These are phyloP conservation scores for Hygrophorus russula DNA, from an alignment of 768 basidiomycete genomes.

Conservation along the genomic window DNA sequence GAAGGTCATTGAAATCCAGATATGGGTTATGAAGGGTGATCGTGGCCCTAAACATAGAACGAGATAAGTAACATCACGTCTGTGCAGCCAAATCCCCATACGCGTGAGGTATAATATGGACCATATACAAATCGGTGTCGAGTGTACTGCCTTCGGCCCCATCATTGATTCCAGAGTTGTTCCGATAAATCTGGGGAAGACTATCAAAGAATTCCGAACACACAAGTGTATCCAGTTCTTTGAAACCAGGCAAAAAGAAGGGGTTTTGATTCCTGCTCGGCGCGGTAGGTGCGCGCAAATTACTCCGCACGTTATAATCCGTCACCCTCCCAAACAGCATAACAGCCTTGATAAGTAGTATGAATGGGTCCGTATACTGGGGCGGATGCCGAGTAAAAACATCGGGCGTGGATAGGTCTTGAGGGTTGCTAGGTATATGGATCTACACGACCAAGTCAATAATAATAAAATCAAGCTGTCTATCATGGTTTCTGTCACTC, in stretches of 20 bases:
- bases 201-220: slow-evolving; percentile 56
- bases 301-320: slow-evolving; percentile 72
- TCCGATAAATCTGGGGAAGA: slow-evolving; percentile 58
- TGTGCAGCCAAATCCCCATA: slow-evolving; percentile 26
- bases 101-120: slow-evolving; percentile 81
- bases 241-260: slow-evolving; percentile 54
- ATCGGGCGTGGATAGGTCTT: slow-evolving; percentile 51
- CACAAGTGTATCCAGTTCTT: slow-evolving; percentile 59
- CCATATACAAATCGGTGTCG: slow-evolving; percentile 82
- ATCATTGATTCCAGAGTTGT: slow-evolving; percentile 51
- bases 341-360: slow-evolving; percentile 70
- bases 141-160: slow-evolving; percentile 45
- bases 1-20: slow-evolving; percentile 60
- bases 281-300: slow-evolving; percentile 52
- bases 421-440: slow-evolving; percentile 60
- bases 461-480: slow-evolving; percentile 8
- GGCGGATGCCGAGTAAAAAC: slow-evolving; percentile 63
- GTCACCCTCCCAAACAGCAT: slow-evolving; percentile 83
- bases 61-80: neutral
- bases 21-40: slow-evolving; percentile 84
- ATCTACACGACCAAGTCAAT: slow-evolving; percentile 25
- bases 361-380: slow-evolving; percentile 72
- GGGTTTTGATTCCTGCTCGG: slow-evolving; percentile 68
- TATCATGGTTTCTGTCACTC: slow-evolving; percentile 12
- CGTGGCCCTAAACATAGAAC: slow-evolving; percentile 45